These are phyloP conservation scores for Hansenula sp. DNA, from an alignment of 1,139 yeast species.

Conservation along the genomic window DNA sequence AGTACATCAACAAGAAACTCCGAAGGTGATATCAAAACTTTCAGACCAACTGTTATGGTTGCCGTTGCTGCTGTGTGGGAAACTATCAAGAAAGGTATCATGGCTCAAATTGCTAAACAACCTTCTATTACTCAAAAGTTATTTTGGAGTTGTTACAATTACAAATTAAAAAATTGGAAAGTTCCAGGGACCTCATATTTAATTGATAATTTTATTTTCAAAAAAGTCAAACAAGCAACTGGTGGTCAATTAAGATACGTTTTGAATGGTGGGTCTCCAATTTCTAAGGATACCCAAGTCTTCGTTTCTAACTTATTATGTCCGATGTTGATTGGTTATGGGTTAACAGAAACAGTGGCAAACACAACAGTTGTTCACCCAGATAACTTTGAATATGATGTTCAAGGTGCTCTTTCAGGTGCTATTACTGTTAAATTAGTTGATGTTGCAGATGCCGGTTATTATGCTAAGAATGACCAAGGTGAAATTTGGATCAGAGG, in stretches of 20 bases:
- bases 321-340: constrained; percentile 94
- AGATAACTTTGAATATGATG: constrained; percentile 61
- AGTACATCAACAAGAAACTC: constrained; percentile 81
- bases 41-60: constrained; percentile 91
- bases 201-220: constrained; percentile 69
- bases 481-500: constrained; percentile 91
- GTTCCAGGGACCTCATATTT: constrained; percentile 70
- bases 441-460: constrained; percentile 91
- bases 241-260: constrained; percentile 80
- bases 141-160: constrained; percentile 85
- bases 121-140: constrained; percentile 71
- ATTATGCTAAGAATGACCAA: constrained; percentile 84
- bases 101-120: constrained; percentile 65
- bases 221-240: constrained; percentile 88
- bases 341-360: constrained; percentile 95
- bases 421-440: constrained; percentile 84
- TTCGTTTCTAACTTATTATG: constrained; percentile 76
- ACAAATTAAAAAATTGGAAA: constrained; percentile 61
- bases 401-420: constrained; percentile 80
- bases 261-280: constrained; percentile 93
- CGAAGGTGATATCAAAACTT: constrained; percentile 81
- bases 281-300: constrained; percentile 72
- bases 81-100: constrained; percentile 86
- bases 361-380: constrained; percentile 73
- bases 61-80: constrained; percentile 99